Conservation (phyloP, 768 basidiomycete species). For the Mycena polygramma region DNA sequence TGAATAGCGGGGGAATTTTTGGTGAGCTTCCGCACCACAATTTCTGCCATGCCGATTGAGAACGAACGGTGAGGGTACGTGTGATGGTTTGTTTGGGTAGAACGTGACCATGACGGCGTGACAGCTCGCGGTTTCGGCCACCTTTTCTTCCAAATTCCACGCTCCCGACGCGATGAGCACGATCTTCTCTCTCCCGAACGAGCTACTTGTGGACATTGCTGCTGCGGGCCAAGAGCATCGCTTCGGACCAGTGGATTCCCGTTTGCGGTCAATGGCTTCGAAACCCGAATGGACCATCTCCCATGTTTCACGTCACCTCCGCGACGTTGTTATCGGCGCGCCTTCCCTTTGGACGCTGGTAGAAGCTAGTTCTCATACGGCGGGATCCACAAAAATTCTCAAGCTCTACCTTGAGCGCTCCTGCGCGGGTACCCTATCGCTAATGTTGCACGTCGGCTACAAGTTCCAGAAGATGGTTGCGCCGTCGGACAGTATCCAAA, state of each 20-base stretch:
- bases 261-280: background rate
- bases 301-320: background rate
- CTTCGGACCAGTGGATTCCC: background rate
- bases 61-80: too few species aligned
- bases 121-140: too few species aligned
- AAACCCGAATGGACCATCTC: constrained; percentile 7
- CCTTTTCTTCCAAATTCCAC: too few species aligned
- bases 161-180: background rate
- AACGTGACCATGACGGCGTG: too few species aligned
- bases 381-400: background rate
- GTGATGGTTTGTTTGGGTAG: too few species aligned
- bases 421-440: background rate
- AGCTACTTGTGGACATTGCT: background rate
- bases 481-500: background rate
- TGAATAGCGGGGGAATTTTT: too few species aligned
- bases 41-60: too few species aligned
- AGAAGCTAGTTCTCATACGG: background rate
- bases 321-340: constrained; percentile 5
- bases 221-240: background rate
- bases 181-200: background rate
- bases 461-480: too few species aligned
- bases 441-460: background rate
- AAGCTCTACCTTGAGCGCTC: constrained; percentile 16
- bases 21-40: too few species aligned
- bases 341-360: background rate